phyloP scores from a whole-genome alignment of 1,284 basidiomycete genomes.

The Melampsora larici-populina region DNA sequence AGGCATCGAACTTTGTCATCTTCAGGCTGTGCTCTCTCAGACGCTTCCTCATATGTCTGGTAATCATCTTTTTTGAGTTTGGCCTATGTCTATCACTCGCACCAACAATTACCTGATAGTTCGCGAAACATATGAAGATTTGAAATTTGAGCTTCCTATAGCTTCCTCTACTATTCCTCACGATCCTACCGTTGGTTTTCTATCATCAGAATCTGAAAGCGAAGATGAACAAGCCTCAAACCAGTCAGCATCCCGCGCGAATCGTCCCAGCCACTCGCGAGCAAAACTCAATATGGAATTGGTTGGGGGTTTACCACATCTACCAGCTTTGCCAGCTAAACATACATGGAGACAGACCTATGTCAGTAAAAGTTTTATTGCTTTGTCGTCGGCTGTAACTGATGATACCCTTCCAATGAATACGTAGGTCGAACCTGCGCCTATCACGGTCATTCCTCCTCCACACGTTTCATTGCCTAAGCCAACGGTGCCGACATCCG shows the following conservation, averaged over 20 bases:
- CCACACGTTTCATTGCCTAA: slow-evolving; percentile 11
- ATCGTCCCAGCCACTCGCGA: neutral
- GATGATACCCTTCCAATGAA: neutral
- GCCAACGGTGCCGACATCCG: neutral
- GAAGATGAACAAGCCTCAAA: slow-evolving; percentile 3
- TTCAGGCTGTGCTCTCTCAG: slow-evolving; percentile 7
- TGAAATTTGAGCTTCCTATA: slow-evolving; percentile 16
- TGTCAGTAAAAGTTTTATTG: neutral
- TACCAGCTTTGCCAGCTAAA: slow-evolving; percentile 35
- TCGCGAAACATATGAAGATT: neutral
- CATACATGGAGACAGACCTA: slow-evolving; percentile 36
- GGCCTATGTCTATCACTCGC: neutral
- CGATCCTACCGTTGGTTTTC: slow-evolving; percentile 33
- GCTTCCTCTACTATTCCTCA: neutral
- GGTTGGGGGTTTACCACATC: slow-evolving; percentile 39
- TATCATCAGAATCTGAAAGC: slow-evolving; percentile 38
- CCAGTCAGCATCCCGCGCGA: neutral
- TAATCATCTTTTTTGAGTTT: neutral
- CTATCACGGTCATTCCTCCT: slow-evolving; percentile 29
- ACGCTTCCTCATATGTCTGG: neutral
- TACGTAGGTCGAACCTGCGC: neutral
- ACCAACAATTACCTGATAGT: neutral
- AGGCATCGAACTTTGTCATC: slow-evolving; percentile 30
- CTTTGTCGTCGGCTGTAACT: neutral
- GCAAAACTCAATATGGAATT: neutral